These are phyloP conservation scores for Cubamyces lactineus DNA, from an alignment of 768 basidiomycete species.

Conservation along the genomic window DNA sequence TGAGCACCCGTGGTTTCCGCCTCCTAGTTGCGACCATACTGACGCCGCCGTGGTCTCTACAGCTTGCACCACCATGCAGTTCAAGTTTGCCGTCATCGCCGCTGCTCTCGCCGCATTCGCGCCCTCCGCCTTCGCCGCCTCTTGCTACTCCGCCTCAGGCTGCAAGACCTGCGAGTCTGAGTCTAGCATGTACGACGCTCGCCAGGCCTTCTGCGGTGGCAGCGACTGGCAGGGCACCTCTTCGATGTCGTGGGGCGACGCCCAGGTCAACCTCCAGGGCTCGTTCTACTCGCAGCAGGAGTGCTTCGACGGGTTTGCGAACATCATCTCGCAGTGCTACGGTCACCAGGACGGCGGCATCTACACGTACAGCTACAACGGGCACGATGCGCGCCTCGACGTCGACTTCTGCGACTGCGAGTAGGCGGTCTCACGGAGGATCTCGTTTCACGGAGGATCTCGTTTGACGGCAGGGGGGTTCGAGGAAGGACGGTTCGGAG, in stretches of 20 bases:
- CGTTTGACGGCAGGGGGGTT: too few relatives aligned
- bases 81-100: background rate
- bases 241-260: background rate
- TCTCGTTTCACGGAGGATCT: too few relatives aligned
- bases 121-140: background rate
- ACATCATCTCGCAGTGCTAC: conserved; percentile 5
- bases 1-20: background rate
- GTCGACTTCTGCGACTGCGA: conserved; percentile 10
- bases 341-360: conserved; percentile 4
- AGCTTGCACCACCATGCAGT: background rate
- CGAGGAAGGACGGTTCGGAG: too few relatives aligned
- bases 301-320: conserved; percentile 7
- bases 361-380: background rate
- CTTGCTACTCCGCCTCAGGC: background rate
- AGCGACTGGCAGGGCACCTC: background rate
- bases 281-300: background rate
- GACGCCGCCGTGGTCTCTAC: too few relatives aligned
- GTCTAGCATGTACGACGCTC: background rate
- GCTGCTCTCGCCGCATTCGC: background rate
- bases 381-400: background rate
- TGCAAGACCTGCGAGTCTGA: conserved; percentile 2
- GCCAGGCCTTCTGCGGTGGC: background rate
- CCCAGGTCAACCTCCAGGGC: background rate
- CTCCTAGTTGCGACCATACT: too few relatives aligned
- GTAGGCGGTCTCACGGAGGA: background rate